Evolutionary conservation across 2,329 filamentous ascomycete genomes (phyloP).

Genomic region (Neonectria hederae): DNA sequence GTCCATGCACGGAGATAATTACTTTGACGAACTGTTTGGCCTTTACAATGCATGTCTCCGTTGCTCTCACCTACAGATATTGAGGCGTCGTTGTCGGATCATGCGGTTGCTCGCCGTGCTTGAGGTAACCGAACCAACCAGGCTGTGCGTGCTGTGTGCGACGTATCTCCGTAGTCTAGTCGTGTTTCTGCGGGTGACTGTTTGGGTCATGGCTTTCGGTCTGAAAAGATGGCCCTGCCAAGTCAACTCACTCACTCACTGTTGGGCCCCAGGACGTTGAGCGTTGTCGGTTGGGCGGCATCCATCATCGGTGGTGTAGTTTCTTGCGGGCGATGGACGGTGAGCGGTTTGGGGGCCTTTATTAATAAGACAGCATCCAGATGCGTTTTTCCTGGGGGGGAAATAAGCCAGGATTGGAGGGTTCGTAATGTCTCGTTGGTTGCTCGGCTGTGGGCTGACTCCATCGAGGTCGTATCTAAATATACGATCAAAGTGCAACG

Average conservation of each 20-base stretch:
- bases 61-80: neutral
- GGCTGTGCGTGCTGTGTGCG: neutral
- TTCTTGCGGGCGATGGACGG: too few species aligned
- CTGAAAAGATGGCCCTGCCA: neutral
- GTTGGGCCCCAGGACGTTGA: neutral
- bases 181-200: neutral
- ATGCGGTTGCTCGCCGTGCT: neutral
- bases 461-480: neutral
- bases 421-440: neutral
- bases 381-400: neutral
- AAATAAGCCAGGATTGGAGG: neutral
- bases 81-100: too few species aligned
- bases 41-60: neutral
- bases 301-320: neutral
- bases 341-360: neutral
- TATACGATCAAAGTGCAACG: neutral
- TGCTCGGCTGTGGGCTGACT: neutral
- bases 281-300: conserved; percentile 11
- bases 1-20: neutral
- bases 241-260: neutral
- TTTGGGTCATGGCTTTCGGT: neutral
- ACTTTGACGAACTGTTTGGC: neutral
- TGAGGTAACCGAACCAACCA: neutral
- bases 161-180: too few species aligned
- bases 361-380: conserved; percentile 1